Evolutionary conservation across 2,329 filamentous ascomycete genomes (phyloP).

Genomic region (Fusarium tjaetaba): DNA sequence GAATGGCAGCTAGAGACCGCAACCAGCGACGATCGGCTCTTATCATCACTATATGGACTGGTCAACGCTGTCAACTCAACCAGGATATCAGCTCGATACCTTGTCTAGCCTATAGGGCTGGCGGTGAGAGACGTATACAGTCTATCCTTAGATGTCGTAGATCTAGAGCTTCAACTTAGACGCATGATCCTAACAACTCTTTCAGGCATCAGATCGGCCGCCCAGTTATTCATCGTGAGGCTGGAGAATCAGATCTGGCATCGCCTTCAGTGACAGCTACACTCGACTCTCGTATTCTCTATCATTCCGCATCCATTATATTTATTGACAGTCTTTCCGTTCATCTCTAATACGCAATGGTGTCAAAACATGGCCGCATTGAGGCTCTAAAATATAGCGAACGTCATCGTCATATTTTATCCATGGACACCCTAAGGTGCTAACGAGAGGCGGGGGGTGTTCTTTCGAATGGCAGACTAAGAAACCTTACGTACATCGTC

Average conservation of each 20-base stretch:
- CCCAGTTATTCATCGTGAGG: background rate
- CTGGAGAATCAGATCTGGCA: background rate
- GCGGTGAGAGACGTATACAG: slow-evolving; percentile 6
- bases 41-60: slow-evolving; percentile 18
- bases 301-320: background rate
- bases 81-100: slow-evolving; percentile 4
- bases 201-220: background rate
- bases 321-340: background rate
- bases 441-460: background rate
- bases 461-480: background rate
- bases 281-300: background rate
- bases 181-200: background rate
- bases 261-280: background rate
- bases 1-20: background rate
- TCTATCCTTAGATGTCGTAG: background rate
- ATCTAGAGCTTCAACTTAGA: slow-evolving; percentile 2
- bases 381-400: background rate
- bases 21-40: slow-evolving; percentile 22
- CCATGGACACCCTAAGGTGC: background rate
- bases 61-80: background rate
- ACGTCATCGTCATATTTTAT: slow-evolving; percentile 16
- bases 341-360: background rate
- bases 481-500: background rate
- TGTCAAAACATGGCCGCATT: slow-evolving; percentile 3
- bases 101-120: background rate